A percentile compares a stretch with the other conserved stretches of the same genome.
phyloP scores from a whole-genome alignment of 2,329 filamentous ascomycete species.

The Penicillium glabrum region DNA sequence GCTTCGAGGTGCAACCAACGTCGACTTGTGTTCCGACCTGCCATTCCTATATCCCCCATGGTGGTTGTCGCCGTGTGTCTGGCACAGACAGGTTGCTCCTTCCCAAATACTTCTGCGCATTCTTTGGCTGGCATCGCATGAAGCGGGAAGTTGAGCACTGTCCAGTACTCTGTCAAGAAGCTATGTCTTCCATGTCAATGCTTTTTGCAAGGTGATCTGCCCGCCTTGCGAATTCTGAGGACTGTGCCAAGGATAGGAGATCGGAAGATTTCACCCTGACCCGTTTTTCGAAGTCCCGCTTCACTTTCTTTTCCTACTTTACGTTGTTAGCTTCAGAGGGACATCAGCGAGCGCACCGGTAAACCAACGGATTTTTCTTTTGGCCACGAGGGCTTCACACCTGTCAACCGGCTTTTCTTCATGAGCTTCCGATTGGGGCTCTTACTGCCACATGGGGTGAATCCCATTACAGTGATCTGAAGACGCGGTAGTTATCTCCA shows the following conservation, averaged over 20 bases:
- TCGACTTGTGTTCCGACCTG: conserved; percentile 31
- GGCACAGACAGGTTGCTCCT: conserved; percentile 39
- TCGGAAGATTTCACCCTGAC: conserved; percentile 24
- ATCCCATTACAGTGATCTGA: conserved; percentile 13
- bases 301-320: conserved; percentile 21
- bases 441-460: conserved; percentile 18
- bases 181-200: conserved; percentile 33
- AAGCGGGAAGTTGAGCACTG: conserved; percentile 57
- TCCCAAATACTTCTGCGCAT: conserved; percentile 29
- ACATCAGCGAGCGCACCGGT: conserved; percentile 57
- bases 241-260: conserved; percentile 30
- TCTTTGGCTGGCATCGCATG: conserved; percentile 28
- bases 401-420: neutral
- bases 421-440: conserved; percentile 3
- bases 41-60: conserved; percentile 23
- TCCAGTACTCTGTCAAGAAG: conserved; percentile 52
- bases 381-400: neutral
- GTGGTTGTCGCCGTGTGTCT: conserved; percentile 25
- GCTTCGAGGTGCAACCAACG: conserved; percentile 39
- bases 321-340: conserved; percentile 21
- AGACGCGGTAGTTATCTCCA: conserved; percentile 1
- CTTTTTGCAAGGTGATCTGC: conserved; percentile 54
- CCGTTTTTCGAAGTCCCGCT: conserved; percentile 29
- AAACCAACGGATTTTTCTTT: conserved; percentile 38
- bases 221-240: conserved; percentile 27